Base-by-base conservation (phyloP, 2,329 filamentous ascomycete genomes). In the Ophiognomonia clavigignenti-juglandacearum region DNA sequence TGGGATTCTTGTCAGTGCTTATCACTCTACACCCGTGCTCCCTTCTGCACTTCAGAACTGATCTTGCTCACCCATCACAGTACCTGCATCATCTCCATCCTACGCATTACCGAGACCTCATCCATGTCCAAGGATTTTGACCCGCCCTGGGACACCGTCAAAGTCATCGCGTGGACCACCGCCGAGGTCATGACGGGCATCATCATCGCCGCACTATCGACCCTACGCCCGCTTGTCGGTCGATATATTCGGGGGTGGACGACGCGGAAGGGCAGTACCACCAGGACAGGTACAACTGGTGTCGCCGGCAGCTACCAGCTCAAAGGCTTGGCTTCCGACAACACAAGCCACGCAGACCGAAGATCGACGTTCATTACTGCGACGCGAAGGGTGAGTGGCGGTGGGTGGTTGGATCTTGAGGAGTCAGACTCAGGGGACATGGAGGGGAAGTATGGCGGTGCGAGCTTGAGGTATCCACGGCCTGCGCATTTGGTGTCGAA, bases 131-230 rank as follows among this genome's bases (percentile, higher is more conserved):
- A 11, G 4, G 42, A 45, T 23, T n/a, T n/a, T n/a, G n/a, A n/a
- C n/a, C 4, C 34, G 1, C 16, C 42, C 5, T 47, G 24, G 20
- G 16, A 42, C 7, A 38, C 38, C 13, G 32, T 36, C 7, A 3
- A 26, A 2, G 23, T 41, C 11, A 23, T 41, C 16, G 32, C 37
- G 4, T 47, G 45, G 45, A 41, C 45, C 31, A 47, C 39, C 7
- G 45, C 37, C 13, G 45, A 47, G 34, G 22, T 47, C 4, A 34
- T 37, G 24, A 41, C 45, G 6, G 45, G 38, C 19, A 23, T 47
- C 18, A 29, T 47, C 20, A 36, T 40, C 23, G 45, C 45, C 3
- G 36, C 38, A 4, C 32, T 6, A 59, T 67, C 19, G 59, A 47
- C 45, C 2, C 23, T 47, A 18, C 45, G 45, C 39, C 45, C 45